Base-by-base conservation (phyloP, 331 rosid genomes). In the Spiraea crenata region DNA sequence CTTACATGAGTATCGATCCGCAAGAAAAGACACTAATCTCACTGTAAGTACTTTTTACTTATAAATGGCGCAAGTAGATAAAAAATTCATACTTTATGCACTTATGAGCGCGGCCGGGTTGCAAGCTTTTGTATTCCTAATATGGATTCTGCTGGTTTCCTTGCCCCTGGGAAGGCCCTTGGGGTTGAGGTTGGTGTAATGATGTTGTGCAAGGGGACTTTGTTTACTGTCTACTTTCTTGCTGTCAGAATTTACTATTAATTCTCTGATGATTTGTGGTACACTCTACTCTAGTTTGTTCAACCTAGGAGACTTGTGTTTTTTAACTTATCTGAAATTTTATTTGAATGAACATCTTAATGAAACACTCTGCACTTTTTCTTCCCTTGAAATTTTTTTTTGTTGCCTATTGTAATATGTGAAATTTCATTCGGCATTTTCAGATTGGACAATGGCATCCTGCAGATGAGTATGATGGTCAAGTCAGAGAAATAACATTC, bases 381-480 rank as follows among this genome's bases (percentile, higher is more conserved):
- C 1, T 25, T 51, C 39, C 37, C 5, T 58, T 34, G 14, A 35
- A 7, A 15, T 19, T 10, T 25, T 5, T 14, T 34, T 57, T 57
- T 31, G 31, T 25, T 25, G 31, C 39, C 40, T 57, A 57, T 13
- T 1, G 17, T 35, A 58, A 58, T 3, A 56, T 11, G 0, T 15
- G 15, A 34, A 37, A 13, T 58, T 74, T 9, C 45, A 8, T 79
- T 71, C 81, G 16, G 63, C 69, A 47, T 74, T 72, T 81, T 65
- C 90, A 93, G 99, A 86, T 93, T 80, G 97, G 99, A 66, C 95
- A 86, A 74, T 93, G 99, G 99, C 99, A 93, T 80, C 71, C 85
- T 7, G 91, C 99, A 57, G 93, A 87, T 39, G 95, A 91, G 75
- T 93, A 93, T 63, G 91, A 91, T 57, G 99, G 99, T 70, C 97